Conservation (phyloP, 164 flowering plant species). For the Cinnamomum micranthum region DNA sequence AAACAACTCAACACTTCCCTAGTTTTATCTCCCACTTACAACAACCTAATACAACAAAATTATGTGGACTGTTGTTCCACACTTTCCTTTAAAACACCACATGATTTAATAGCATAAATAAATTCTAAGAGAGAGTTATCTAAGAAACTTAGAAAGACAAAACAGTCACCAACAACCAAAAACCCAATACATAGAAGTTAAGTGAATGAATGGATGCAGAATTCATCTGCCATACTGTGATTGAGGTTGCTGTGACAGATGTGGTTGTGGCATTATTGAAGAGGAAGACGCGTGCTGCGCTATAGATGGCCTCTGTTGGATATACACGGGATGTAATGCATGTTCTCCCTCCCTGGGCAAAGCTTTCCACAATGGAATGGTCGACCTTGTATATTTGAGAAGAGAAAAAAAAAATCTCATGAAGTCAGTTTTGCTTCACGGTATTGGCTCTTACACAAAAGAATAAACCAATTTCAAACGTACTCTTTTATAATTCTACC, state of each 20-base stretch:
- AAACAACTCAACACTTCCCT: too few species aligned
- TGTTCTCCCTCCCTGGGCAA: constrained; percentile 84
- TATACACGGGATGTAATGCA: constrained; percentile 68
- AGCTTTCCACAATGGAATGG: constrained; percentile 79
- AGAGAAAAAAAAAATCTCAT: constrained; percentile 1
- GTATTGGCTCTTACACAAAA: too few species aligned
- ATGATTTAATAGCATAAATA: too few species aligned
- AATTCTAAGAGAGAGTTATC: too few species aligned
- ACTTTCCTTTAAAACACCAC: too few species aligned
- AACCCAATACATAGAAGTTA: constrained; percentile 17
- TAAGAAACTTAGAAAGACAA: too few species aligned
- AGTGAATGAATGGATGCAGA: constrained; percentile 50
- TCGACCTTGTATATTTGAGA: constrained; percentile 31
- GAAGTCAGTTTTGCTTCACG: too few species aligned
- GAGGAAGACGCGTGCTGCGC: constrained; percentile 50
- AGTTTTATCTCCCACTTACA: too few species aligned
- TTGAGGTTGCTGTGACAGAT: constrained; percentile 40
- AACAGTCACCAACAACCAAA: too few species aligned
- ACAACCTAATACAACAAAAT: too few species aligned
- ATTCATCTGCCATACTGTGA: constrained; percentile 67
- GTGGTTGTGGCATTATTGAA: constrained; percentile 78
- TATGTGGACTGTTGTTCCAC: too few species aligned
- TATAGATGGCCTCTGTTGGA: constrained; percentile 67
- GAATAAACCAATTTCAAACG: not conserved
- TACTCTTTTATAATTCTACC: not conserved